Evolutionary conservation across 2,329 filamentous ascomycete genomes (phyloP).

Genomic region (Neospermospora avenae): DNA sequence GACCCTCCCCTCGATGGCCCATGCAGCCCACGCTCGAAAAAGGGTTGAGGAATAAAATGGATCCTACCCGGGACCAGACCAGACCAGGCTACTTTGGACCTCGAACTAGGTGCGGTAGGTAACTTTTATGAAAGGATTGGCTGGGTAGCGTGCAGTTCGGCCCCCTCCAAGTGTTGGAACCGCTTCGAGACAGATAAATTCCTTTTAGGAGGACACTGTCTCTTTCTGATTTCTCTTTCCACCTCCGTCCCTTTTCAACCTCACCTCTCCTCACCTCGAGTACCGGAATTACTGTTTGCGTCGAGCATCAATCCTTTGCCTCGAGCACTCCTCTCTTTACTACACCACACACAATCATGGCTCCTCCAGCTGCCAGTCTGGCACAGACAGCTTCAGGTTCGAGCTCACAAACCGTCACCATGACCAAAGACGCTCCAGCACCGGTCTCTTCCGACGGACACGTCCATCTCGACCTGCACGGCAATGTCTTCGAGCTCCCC

Average conservation of each 20-base stretch:
- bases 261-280: not conserved
- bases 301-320: not conserved
- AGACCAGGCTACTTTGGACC: not conserved
- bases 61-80: not conserved
- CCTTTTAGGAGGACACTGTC: too few species aligned
- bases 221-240: not conserved
- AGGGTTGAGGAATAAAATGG: conserved; percentile 7
- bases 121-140: not conserved
- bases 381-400: conserved; percentile 2
- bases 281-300: not conserved
- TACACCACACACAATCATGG: conserved; percentile 2
- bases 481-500: conserved; percentile 35
- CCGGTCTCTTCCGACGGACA: conserved; percentile 36
- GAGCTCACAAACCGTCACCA: too few species aligned
- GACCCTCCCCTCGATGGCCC: not conserved
- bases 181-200: too few species aligned
- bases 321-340: too few species aligned
- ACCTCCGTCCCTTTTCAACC: not conserved
- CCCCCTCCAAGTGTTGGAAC: too few species aligned
- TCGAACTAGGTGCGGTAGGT: not conserved
- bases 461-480: conserved; percentile 35
- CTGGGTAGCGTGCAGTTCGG: too few species aligned
- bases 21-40: conserved; percentile 2
- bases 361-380: conserved; percentile 5
- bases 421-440: too few species aligned